Percentiles rank a stretch among this genome's conserved stretches.
Evolutionary conservation across 495 filamentous ascomycete species (phyloP).

Genomic region (Penicillium soppii): DNA sequence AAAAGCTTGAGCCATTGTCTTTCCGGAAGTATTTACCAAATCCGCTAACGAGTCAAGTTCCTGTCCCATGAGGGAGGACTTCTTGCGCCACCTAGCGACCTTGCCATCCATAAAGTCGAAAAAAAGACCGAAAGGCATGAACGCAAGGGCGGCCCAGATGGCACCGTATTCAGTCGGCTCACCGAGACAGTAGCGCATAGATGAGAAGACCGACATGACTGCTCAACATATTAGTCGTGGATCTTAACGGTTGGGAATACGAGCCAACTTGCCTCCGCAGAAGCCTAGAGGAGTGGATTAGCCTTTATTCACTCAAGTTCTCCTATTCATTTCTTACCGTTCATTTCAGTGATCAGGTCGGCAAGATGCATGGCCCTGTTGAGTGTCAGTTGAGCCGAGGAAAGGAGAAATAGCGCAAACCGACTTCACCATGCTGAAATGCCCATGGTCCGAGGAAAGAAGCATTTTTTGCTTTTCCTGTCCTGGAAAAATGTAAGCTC

Average conservation of each 20-base stretch:
- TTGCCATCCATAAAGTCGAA: constrained; percentile 99
- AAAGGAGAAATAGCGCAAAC: constrained; percentile 12
- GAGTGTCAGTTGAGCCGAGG: constrained; percentile 16
- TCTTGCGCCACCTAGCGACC: constrained; percentile 92
- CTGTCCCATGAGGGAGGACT: constrained; percentile 96
- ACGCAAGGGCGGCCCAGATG: constrained; percentile 77
- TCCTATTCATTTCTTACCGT: constrained; percentile 57
- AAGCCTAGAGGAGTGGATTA: constrained; percentile 41
- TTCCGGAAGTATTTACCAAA: constrained; percentile 56
- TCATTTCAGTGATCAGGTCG: constrained; percentile 92
- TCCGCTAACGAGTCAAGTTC: constrained; percentile 97
- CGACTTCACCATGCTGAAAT: constrained; percentile 74
- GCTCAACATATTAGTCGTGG: constrained; percentile 26
- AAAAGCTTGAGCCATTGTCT: neutral
- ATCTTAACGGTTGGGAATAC: neutral
- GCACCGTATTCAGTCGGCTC: constrained; percentile 61
- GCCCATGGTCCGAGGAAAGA: constrained; percentile 71
- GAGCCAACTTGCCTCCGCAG: constrained; percentile 52
- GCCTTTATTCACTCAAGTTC: constrained; percentile 1
- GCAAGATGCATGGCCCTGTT: constrained; percentile 84
- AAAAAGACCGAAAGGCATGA: constrained; percentile 93
- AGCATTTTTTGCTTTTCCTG: constrained; percentile 86
- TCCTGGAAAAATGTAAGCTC: constrained; percentile 44
- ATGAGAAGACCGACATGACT: constrained; percentile 94
- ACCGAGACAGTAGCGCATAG: constrained; percentile 88